Conservation (phyloP, 495 filamentous ascomycete species). For the Emericellopsis terricola region DNA sequence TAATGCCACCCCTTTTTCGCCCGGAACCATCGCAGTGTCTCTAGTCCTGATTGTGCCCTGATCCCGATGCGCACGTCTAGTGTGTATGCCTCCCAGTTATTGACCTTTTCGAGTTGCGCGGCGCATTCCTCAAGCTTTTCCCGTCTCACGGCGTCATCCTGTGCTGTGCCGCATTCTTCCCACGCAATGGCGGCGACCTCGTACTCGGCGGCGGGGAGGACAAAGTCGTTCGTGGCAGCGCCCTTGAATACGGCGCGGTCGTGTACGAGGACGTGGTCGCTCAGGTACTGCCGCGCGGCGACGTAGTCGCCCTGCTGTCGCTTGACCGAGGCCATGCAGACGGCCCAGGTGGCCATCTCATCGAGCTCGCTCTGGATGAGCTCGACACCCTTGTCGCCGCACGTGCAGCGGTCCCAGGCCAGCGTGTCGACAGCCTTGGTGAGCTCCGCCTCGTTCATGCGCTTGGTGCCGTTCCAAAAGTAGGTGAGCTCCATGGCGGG, state of each 20-base stretch:
- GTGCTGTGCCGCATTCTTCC: conserved; percentile 30
- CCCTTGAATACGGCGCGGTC: conserved; percentile 53
- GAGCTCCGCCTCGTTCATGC: conserved; percentile 50
- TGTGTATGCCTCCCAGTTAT: conserved; percentile 70
- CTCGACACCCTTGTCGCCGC: conserved; percentile 31
- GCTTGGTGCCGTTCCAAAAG: conserved; percentile 72
- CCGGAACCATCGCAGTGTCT: conserved; percentile 57
- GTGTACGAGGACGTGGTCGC: conserved; percentile 39
- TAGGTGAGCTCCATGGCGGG: conserved; percentile 92
- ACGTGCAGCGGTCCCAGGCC: conserved; percentile 39
- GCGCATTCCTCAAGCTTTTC: conserved; percentile 47
- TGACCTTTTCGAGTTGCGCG: conserved; percentile 57
- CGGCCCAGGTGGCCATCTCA: conserved; percentile 49
- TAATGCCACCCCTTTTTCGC: conserved; percentile 21
- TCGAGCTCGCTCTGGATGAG: conserved; percentile 56
- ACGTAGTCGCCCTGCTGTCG: conserved; percentile 40
- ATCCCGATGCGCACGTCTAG: conserved; percentile 75
- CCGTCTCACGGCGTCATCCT: conserved; percentile 19
- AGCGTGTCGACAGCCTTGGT: conserved; percentile 43
- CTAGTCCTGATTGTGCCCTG: conserved; percentile 62
- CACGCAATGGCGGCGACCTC: conserved; percentile 75
- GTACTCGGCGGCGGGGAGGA: conserved; percentile 63
- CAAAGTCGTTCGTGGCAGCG: conserved; percentile 62
- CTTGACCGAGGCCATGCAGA: conserved; percentile 49
- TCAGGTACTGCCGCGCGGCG: conserved; percentile 45